Conservation (phyloP, 1,284 basidiomycete species). For the Thecaphora thlaspeos region DNA sequence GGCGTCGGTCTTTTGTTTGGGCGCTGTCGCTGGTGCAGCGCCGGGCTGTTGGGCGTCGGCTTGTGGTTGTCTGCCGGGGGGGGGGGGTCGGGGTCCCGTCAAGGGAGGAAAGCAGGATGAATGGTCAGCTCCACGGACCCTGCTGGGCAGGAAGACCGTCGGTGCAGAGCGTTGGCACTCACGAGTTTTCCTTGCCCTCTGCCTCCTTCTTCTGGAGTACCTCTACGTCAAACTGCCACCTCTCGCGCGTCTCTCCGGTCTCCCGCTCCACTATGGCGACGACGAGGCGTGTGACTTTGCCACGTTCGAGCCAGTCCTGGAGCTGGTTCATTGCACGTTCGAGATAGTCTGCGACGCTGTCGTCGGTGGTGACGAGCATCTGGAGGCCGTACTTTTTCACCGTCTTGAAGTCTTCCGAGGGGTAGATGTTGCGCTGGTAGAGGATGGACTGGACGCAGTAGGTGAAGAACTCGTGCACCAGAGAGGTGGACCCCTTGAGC, state of each 20-base stretch:
- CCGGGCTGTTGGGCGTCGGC: background rate
- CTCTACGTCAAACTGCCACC: slow-evolving; percentile 98
- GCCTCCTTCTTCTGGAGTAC: slow-evolving; percentile 61
- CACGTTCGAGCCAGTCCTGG: slow-evolving; percentile 77
- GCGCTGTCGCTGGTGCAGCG: no score
- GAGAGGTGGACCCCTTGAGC: slow-evolving; percentile 87
- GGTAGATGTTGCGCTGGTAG: slow-evolving; percentile 95
- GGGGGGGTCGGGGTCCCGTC: no score
- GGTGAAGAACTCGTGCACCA: slow-evolving; percentile 99
- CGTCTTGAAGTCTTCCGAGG: slow-evolving; percentile 82
- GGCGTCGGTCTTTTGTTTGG: slow-evolving; percentile 67
- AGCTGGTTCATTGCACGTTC: slow-evolving; percentile 81
- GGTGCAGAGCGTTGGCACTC: slow-evolving; percentile 1
- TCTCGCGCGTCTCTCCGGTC: slow-evolving; percentile 82
- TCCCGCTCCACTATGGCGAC: slow-evolving; percentile 95
- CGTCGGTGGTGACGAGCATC: slow-evolving; percentile 88
- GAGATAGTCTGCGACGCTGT: slow-evolving; percentile 86
- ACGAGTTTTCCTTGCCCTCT: slow-evolving; percentile 7
- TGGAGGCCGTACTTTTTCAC: slow-evolving; percentile 92
- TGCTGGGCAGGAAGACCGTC: background rate
- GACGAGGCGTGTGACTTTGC: slow-evolving; percentile 86
- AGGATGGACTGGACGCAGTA: slow-evolving; percentile 80
- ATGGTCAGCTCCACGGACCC: no score
- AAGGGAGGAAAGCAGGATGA: no score
- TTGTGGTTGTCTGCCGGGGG: background rate